Evolutionary conservation across 129 eudicot genomes (phyloP).

Genomic region (Ambrosia artemisiifolia): DNA sequence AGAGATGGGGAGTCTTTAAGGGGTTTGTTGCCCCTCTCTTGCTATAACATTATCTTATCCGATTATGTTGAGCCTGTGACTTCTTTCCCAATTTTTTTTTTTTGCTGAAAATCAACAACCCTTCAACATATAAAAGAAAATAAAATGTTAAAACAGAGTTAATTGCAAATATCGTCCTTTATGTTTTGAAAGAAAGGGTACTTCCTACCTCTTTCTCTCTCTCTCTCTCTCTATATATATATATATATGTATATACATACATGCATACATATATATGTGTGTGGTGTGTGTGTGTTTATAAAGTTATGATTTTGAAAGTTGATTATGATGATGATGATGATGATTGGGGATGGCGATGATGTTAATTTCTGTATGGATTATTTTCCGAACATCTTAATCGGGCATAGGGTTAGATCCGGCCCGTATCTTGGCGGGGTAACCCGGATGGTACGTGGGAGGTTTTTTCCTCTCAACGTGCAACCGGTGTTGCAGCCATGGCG

Average conservation of each 20-base stretch:
- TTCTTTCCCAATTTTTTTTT: not conserved
- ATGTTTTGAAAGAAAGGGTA: too few species aligned
- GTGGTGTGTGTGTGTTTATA: too few species aligned
- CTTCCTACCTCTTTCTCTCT: too few species aligned
- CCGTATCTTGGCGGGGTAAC: slow-evolving; percentile 43
- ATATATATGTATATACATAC: too few species aligned
- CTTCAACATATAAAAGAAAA: not conserved
- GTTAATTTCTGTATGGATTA: slow-evolving; percentile 8
- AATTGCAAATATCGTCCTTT: too few species aligned
- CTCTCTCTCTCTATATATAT: too few species aligned
- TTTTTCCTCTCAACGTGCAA: slow-evolving; percentile 10
- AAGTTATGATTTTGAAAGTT: not conserved
- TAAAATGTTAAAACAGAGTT: not conserved
- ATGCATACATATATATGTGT: too few species aligned
- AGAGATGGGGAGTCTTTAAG: slow-evolving; percentile 9
- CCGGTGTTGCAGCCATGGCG: slow-evolving; percentile 49
- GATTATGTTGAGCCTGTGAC: slow-evolving; percentile 17
- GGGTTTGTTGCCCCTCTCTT: slow-evolving; percentile 31
- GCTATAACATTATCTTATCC: not conserved
- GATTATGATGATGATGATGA: not conserved
- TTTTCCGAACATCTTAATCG: slow-evolving; percentile 17
- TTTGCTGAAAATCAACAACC: slow-evolving; percentile 14
- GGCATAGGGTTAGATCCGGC: slow-evolving; percentile 19
- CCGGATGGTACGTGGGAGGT: slow-evolving; percentile 27
- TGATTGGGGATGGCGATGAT: not conserved